These are phyloP conservation scores for Barnettozyma californica DNA, from an alignment of 805 yeast species.

Conservation along the genomic window DNA sequence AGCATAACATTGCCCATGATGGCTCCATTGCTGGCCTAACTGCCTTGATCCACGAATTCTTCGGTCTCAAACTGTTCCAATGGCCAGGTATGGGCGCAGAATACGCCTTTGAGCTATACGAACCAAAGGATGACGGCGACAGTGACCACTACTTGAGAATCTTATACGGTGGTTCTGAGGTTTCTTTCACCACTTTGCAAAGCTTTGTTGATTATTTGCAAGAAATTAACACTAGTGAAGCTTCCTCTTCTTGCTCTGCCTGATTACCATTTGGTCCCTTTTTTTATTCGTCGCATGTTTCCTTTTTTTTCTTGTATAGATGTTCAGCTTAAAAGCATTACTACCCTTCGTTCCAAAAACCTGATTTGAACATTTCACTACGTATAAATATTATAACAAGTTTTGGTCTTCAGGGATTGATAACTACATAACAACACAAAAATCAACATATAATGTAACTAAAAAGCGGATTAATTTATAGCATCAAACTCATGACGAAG, in stretches of 20 bases:
- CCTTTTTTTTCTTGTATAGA: no score
- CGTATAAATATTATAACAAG: no score
- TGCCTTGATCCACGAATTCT: slow-evolving; percentile 30
- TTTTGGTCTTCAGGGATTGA: background rate
- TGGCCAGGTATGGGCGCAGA: slow-evolving; percentile 49
- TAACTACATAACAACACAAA: background rate
- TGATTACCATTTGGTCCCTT: background rate
- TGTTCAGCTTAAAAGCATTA: no score
- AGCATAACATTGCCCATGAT: slow-evolving; percentile 40
- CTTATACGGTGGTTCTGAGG: slow-evolving; percentile 30
- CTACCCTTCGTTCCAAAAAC: no score
- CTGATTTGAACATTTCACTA: slow-evolving; percentile 4
- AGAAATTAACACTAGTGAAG: slow-evolving; percentile 7
- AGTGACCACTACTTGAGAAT: slow-evolving; percentile 29
- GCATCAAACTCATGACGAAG: slow-evolving; percentile 1
- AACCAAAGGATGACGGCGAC: slow-evolving; percentile 12
- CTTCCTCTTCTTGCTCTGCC: slow-evolving; percentile 9
- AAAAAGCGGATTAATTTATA: background rate
- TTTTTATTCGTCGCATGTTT: no score
- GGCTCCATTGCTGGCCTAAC: slow-evolving; percentile 33
- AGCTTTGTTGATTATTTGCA: slow-evolving; percentile 19
- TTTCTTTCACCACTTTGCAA: slow-evolving; percentile 15
- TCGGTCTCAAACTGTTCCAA: slow-evolving; percentile 27
- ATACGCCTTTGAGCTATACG: slow-evolving; percentile 35
- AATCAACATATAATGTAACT: background rate